Evolutionary conservation across 2,329 filamentous ascomycete genomes (phyloP).

Genomic region (Mollisia scopiformis): DNA sequence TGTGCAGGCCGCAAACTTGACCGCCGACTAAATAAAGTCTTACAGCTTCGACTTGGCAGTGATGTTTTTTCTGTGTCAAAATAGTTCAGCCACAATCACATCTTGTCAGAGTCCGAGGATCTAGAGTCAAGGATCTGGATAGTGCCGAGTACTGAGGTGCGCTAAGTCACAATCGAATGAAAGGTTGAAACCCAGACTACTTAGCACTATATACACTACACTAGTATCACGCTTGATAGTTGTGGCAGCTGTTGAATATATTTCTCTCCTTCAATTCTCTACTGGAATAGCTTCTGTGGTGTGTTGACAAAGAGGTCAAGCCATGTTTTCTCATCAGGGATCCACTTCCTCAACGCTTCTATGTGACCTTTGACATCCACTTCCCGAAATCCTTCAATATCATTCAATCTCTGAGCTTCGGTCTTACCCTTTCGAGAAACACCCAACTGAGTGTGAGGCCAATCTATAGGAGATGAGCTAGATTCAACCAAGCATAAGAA

Average conservation of each 20-base stretch:
- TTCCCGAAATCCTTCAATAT: constrained; percentile 1
- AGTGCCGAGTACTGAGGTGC: too few species aligned
- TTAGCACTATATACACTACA: too few species aligned
- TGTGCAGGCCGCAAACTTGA: not conserved
- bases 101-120: too few species aligned
- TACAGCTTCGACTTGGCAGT: not conserved
- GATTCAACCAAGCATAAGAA: not conserved
- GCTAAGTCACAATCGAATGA: too few species aligned
- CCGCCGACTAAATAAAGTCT: not conserved
- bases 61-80: too few species aligned
- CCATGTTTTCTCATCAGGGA: not conserved
- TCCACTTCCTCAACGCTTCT: not conserved
- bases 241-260: not conserved
- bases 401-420: not conserved
- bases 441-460: not conserved
- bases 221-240: too few species aligned
- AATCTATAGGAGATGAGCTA: not conserved
- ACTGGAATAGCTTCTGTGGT: not conserved
- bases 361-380: not conserved
- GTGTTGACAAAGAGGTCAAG: not conserved
- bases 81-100: too few species aligned
- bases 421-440: not conserved
- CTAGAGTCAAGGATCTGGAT: too few species aligned
- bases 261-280: not conserved
- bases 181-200: too few species aligned